Evolutionary conservation across 371 early-diverging fungal species (phyloP), one percentile per base, ranked within the genome.

Genomic region (Coemansia sp.): DNA sequence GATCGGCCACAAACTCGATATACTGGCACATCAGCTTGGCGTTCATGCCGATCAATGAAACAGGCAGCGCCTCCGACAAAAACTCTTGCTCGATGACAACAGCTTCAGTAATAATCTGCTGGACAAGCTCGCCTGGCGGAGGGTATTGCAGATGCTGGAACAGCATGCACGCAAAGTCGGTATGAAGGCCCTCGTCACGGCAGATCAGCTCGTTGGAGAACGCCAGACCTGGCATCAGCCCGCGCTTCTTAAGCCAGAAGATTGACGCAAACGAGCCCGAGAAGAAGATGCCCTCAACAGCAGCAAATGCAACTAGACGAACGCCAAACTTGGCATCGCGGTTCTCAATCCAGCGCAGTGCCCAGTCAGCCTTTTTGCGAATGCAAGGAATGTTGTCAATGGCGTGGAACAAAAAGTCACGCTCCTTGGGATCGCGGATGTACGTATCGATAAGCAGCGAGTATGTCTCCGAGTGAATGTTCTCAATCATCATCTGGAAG

Each of bases 401-500:
- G 33, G 99, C 99, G 75, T 97, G 92, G 83, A 99, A 99, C 37
- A 99, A 86, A 79, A 88, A 88, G 67, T 90, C 87, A 67, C 96
- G 91, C 78, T 99, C 92, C 39, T 78, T 78, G 55, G 88, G 81
- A 77, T 99, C 99, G 79, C 91, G 91, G 81, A 99, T 94, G 82
- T 99, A 99, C 26, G 99, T 95, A 77, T 99, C 99, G 66, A 99
- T 98, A 37, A 99, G 85, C 16, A 99, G 86, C 65, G 93, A 93
- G 88, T 99, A 99, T 87, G 98, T 99, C 84, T 99, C 99, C 30
- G 94, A 89, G 85, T 99, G 99, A 68, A 99, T 94, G 85, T 99
- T 99, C 83, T 99, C 99, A 72, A 99, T 99, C 95, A 98, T 98
- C 80, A 99, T 97, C 85, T 99, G 99, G 89, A 99, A 99, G 23